Conservation (phyloP, 148 eudicot species). For the Cornus controversa region DNA sequence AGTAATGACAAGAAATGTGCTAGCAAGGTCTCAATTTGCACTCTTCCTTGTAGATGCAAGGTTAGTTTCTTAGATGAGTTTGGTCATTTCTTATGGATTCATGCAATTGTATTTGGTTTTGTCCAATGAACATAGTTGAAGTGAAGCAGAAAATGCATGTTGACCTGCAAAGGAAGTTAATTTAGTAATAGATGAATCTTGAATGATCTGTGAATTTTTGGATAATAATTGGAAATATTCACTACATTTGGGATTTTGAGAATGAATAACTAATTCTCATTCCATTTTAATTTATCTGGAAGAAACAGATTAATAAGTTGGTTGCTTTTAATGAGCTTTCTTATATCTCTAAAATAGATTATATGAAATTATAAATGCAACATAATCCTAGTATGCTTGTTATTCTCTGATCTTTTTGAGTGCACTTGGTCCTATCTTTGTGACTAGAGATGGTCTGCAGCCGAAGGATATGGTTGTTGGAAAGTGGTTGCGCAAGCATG, state of each 20-base stretch:
- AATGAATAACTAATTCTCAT: background rate
- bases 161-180: conserved; percentile 8
- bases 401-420: background rate
- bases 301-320: background rate
- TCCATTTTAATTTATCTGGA: background rate
- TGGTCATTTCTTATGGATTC: background rate
- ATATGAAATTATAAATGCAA: background rate
- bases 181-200: background rate
- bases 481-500: conserved; percentile 92
- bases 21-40: conserved; percentile 65
- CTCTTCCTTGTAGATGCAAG: conserved; percentile 88
- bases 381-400: background rate
- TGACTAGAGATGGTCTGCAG: conserved; percentile 86
- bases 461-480: conserved; percentile 98
- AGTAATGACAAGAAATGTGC: conserved; percentile 82
- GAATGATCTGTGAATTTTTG: background rate
- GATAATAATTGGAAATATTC: background rate
- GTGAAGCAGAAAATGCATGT: background rate
- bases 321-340: background rate
- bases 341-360: background rate
- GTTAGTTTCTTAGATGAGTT: conserved; percentile 32
- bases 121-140: background rate
- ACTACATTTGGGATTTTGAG: background rate
- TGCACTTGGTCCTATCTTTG: background rate
- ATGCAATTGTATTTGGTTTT: background rate